Evolutionary conservation across 2,329 filamentous ascomycete species (phyloP).

Genomic region (Clonostachys rhizophaga): DNA sequence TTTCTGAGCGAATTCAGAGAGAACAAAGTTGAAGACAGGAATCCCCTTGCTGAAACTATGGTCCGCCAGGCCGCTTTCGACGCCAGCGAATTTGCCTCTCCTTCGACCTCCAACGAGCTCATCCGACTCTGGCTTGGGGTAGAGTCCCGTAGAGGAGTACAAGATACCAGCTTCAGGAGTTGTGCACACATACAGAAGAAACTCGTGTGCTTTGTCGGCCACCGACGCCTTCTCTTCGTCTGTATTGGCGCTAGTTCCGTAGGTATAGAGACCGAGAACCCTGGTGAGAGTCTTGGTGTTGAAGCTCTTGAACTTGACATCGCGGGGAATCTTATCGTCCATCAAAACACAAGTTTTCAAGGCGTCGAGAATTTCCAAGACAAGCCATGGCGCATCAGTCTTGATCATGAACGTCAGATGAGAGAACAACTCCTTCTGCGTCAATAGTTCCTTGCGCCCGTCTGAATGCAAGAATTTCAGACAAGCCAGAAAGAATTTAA

Average conservation of each 20-base stretch:
- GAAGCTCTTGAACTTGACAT: conserved; percentile 71
- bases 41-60: conserved; percentile 62
- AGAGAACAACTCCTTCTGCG: conserved; percentile 75
- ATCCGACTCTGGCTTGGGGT: conserved; percentile 66
- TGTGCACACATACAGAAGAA: conserved; percentile 73
- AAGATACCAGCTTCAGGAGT: conserved; percentile 68
- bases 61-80: conserved; percentile 68
- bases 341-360: conserved; percentile 68
- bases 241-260: conserved; percentile 39
- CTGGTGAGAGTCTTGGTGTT: conserved; percentile 69
- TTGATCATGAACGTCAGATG: conserved; percentile 76
- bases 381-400: conserved; percentile 70
- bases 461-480: conserved; percentile 73
- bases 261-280: conserved; percentile 67
- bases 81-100: conserved; percentile 33
- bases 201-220: conserved; percentile 66
- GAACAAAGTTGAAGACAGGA: conserved; percentile 71
- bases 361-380: conserved; percentile 68
- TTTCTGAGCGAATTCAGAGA: conserved; percentile 74
- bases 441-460: conserved; percentile 76
- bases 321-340: conserved; percentile 68
- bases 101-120: conserved; percentile 12
- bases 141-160: conserved; percentile 75
- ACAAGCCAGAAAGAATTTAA: conserved; percentile 75
- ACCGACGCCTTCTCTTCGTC: conserved; percentile 45